phyloP scores from a whole-genome alignment of 345 rosid species.

The Syzygium aqueum region DNA sequence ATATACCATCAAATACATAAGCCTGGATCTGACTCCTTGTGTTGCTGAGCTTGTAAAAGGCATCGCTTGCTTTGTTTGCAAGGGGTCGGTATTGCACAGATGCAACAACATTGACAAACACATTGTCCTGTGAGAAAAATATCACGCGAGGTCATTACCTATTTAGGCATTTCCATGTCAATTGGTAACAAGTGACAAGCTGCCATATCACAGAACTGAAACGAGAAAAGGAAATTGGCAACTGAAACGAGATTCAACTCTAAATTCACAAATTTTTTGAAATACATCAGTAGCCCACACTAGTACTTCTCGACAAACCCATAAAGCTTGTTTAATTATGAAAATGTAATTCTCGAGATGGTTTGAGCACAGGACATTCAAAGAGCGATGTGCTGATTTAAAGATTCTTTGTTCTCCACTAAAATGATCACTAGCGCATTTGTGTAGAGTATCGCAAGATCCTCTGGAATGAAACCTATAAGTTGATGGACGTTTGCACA shows the following conservation, averaged over 20 bases:
- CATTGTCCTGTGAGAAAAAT: slow-evolving; percentile 23
- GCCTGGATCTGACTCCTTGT: slow-evolving; percentile 32
- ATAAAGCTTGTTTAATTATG: background rate
- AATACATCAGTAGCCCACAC: background rate
- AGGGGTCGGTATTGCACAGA: slow-evolving; percentile 37
- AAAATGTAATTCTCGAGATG: background rate
- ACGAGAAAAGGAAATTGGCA: background rate
- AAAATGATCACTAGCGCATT: background rate
- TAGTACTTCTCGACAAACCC: background rate
- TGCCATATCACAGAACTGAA: background rate
- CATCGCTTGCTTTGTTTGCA: slow-evolving; percentile 26
- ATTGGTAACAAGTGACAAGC: background rate
- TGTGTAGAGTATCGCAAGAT: background rate
- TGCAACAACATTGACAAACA: slow-evolving; percentile 37
- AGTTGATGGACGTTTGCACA: background rate
- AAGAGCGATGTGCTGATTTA: background rate
- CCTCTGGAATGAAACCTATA: background rate
- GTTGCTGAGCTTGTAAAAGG: slow-evolving; percentile 34
- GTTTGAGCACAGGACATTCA: background rate
- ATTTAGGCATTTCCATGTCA: background rate
- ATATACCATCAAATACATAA: slow-evolving; percentile 36
- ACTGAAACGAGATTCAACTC: background rate
- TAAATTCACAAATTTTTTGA: background rate
- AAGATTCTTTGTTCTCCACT: background rate
- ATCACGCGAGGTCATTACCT: background rate